Conservation (phyloP, 129 eudicot species). For the Helianthus tuberosus region DNA sequence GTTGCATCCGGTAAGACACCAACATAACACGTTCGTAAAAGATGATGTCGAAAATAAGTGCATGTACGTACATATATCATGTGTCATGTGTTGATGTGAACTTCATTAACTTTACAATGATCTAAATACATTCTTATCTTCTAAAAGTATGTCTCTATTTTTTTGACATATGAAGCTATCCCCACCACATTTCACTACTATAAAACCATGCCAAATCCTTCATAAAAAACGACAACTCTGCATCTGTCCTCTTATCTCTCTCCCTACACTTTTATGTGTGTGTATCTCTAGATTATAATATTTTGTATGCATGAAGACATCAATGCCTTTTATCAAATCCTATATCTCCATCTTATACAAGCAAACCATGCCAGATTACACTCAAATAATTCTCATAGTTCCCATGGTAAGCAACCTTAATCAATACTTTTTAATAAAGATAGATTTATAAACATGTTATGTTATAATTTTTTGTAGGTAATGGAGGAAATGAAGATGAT, state of each 20-base stretch:
- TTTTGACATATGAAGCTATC: conserved; percentile 27
- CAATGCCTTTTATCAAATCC: conserved; percentile 31
- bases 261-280: conserved; percentile 25
- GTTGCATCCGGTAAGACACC: conserved; percentile 21
- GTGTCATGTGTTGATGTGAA: conserved; percentile 32
- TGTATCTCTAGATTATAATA: not conserved
- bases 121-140: conserved; percentile 29
- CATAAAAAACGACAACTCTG: conserved; percentile 31
- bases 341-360: conserved; percentile 35
- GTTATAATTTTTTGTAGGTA: conserved; percentile 48
- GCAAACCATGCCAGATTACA: conserved; percentile 48
- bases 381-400: conserved; percentile 43
- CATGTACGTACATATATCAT: conserved; percentile 19
- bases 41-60: not conserved
- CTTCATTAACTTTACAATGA: conserved; percentile 22
- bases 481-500: conserved; percentile 78
- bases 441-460: conserved; percentile 8
- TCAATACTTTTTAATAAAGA: conserved; percentile 5
- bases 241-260: conserved; percentile 30
- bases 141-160: conserved; percentile 29
- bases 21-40: conserved; percentile 35
- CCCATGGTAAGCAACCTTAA: conserved; percentile 48
- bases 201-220: conserved; percentile 40
- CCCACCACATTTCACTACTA: conserved; percentile 54
- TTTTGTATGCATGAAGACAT: conserved; percentile 30